Conservation (phyloP, 495 filamentous ascomycete genomes). For the Bombardia bombarda region DNA sequence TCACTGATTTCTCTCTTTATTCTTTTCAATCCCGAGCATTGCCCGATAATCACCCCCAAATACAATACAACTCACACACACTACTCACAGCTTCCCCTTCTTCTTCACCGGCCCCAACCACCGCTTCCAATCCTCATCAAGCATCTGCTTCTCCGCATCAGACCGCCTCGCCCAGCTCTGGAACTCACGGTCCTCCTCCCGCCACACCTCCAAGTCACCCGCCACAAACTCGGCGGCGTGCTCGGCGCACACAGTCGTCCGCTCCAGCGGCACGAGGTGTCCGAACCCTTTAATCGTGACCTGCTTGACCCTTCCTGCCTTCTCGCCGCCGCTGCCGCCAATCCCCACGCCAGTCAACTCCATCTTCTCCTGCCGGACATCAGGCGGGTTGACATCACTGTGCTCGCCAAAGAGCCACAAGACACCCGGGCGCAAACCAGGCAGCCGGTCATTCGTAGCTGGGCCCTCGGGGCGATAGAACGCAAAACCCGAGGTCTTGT, state of each 20-base stretch:
- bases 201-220: constrained; percentile 55
- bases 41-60: too few species aligned
- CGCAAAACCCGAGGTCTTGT: constrained; percentile 27
- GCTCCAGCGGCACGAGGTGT: constrained; percentile 82
- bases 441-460: constrained; percentile 55
- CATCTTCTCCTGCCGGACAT: constrained; percentile 47
- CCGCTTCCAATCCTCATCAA: constrained; percentile 28
- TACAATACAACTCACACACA: neutral
- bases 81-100: constrained; percentile 10
- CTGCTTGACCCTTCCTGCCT: constrained; percentile 59
- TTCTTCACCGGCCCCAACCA: constrained; percentile 15
- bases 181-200: constrained; percentile 53
- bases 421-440: constrained; percentile 64
- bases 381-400: constrained; percentile 53
- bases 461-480: constrained; percentile 73
- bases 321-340: constrained; percentile 60
- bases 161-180: constrained; percentile 40
- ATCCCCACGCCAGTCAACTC: constrained; percentile 53
- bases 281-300: constrained; percentile 60
- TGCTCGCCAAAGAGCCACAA: constrained; percentile 72
- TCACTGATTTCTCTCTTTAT: too few species aligned
- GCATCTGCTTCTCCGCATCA: constrained; percentile 46
- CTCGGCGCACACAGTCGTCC: constrained; percentile 55
- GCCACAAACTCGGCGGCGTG: constrained; percentile 56
- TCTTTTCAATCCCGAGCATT: too few species aligned